Evolutionary conservation across 2,329 filamentous ascomycete species (phyloP), one percentile per base, ranked within the genome.

Genomic region (Anthostomella pinea): DNA sequence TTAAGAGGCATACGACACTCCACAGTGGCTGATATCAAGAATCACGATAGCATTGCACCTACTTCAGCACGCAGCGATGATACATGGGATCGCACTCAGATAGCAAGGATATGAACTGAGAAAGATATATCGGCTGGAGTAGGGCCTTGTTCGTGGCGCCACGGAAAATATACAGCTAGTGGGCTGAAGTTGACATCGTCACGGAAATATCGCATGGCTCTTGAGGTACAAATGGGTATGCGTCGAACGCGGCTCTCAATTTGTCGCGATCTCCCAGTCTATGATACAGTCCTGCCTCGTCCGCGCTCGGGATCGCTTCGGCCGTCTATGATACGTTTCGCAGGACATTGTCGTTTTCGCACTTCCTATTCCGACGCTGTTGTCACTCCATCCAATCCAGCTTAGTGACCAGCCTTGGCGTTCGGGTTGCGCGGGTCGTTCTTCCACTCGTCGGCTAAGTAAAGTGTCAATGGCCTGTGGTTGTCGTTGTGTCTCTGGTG

Each of bases 381-480:
- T 16, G 13, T 30, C 25, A 15, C 14, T 29, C 33, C 10, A 15
- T 29, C 26, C 22, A n/a, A 11, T 26, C 15, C 14, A 26, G 29
- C 42, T 57, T 74, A 77, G 62, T 77, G 72, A 38, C 57, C 59
- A 30, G 58, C 52, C 65, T 71, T 75, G 53, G 66, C 67, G 56
- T 74, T 72, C 52, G 81, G 82, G 79, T 96, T 96, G 68, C 90
- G 83, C 53, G 90, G 88, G 71, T 97, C 91, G 76, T 95, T 94
- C 83, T 90, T 94, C 81, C 79, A 96, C 74, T 97, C 88, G 57
- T 86, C 87, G 73, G 81, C 91, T 97, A 56, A 32, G 17, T 27
- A 30, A 27, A 32, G 31, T 47, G 39, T 41, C 19, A 42, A 41
- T 26, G 41, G 41, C 27, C 31, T 33, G 21, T 32, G 32, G 36